Percentiles rank a stretch among this genome's conserved stretches.
Evolutionary conservation across 2,329 filamentous ascomycete genomes (phyloP).

Genomic region (Colletotrichum scovillei): DNA sequence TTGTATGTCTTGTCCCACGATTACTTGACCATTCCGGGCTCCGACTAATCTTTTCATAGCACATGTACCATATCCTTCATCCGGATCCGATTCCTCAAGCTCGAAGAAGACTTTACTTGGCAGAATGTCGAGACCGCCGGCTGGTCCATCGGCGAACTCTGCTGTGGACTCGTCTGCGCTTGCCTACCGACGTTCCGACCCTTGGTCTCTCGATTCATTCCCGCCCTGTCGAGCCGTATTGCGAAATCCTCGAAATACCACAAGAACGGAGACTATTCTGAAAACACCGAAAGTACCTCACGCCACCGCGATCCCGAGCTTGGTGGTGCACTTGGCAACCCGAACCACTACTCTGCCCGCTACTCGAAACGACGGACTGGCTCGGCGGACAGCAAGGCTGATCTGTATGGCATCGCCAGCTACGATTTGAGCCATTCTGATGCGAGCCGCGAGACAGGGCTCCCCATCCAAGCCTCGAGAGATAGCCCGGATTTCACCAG

Average conservation of each 20-base stretch:
- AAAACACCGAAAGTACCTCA: background rate
- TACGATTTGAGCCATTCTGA: conserved; percentile 4
- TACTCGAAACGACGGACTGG: background rate
- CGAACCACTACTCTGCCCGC: background rate
- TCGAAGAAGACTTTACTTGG: conserved; percentile 38
- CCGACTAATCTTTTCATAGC: conserved; percentile 1
- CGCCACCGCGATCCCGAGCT: conserved; percentile 22
- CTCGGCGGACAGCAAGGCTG: conserved; percentile 15
- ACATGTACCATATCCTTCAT: conserved; percentile 41
- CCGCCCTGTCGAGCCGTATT: conserved; percentile 2
- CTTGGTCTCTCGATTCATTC: conserved; percentile 31
- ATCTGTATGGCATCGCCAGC: conserved; percentile 16
- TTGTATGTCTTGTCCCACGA: conserved; percentile 25
- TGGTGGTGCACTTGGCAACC: background rate
- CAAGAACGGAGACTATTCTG: background rate
- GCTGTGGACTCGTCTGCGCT: conserved; percentile 38
- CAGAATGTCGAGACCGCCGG: conserved; percentile 39
- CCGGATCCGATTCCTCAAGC: conserved; percentile 39
- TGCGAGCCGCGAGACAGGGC: background rate
- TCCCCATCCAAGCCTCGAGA: background rate
- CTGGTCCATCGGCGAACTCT: conserved; percentile 41
- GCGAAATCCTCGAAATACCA: conserved; percentile 13
- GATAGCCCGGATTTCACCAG: background rate
- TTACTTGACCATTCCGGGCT: background rate
- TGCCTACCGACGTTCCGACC: conserved; percentile 42